Evolutionary conservation across 331 rosid species (phyloP).

Genomic region (Cydonia oblonga): DNA sequence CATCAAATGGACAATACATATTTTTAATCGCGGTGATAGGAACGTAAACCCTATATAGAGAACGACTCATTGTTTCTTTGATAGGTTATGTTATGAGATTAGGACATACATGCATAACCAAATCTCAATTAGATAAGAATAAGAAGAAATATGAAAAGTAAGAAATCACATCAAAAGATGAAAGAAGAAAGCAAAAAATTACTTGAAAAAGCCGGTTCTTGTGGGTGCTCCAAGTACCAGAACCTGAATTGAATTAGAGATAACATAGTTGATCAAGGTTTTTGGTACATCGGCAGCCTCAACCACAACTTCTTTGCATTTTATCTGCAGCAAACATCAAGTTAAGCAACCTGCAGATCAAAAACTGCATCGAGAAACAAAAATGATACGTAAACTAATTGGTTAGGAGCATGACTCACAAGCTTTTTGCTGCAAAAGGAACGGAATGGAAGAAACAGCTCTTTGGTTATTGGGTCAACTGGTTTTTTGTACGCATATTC

Average conservation of each 20-base stretch:
- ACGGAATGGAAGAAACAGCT: conserved; percentile 60
- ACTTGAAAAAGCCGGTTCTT: conserved; percentile 52
- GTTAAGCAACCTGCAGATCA: neutral
- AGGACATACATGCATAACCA: no score
- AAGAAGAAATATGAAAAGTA: no score
- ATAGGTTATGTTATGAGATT: conserved; percentile 4
- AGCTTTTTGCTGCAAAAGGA: conserved; percentile 54
- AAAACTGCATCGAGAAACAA: no score
- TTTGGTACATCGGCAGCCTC: conserved; percentile 45
- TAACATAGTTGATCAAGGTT: conserved; percentile 33
- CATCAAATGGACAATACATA: no score
- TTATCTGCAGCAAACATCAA: conserved; percentile 33
- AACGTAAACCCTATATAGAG: neutral
- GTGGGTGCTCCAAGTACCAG: conserved; percentile 63
- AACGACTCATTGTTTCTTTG: no score
- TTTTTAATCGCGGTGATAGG: neutral
- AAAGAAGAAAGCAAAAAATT: neutral
- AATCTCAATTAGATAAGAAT: no score
- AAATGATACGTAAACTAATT: no score
- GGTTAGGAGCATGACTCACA: conserved; percentile 22
- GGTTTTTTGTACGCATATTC: conserved; percentile 29
- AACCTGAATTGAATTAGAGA: conserved; percentile 34
- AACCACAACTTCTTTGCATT: conserved; percentile 45
- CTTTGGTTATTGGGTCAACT: conserved; percentile 35
- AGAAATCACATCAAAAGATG: no score